phyloP scores from a whole-genome alignment of 768 basidiomycete species.

The Boletus edulis region DNA sequence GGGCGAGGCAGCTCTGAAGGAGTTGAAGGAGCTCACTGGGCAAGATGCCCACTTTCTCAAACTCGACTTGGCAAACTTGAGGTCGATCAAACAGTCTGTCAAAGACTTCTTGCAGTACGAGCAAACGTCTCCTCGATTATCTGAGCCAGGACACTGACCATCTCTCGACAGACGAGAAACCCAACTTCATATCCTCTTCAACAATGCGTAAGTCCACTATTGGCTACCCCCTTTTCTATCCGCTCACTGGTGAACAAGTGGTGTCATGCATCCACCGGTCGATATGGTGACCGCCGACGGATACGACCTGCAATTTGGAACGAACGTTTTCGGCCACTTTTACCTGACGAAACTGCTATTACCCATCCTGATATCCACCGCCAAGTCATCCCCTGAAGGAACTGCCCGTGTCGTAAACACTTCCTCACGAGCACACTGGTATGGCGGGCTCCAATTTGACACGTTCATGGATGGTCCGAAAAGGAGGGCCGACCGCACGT shows the following conservation, averaged over 20 bases:
- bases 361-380: conserved; percentile 24
- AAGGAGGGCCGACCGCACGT: conserved; percentile 24
- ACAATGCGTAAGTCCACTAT: conserved; percentile 5
- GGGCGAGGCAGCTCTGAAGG: conserved; percentile 36
- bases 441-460: conserved; percentile 32
- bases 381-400: conserved; percentile 20
- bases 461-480: conserved; percentile 38
- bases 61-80: conserved; percentile 34
- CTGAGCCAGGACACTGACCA: conserved; percentile 26
- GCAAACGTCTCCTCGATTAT: conserved; percentile 20
- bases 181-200: conserved; percentile 10
- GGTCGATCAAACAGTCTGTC: conserved; percentile 27
- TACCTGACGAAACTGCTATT: conserved; percentile 8
- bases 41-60: conserved; percentile 26
- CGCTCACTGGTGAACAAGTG: neutral
- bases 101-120: conserved; percentile 30
- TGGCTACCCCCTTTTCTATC: too few relatives aligned
- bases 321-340: conserved; percentile 10
- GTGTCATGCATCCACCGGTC: conserved; percentile 1
- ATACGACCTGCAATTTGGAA: conserved; percentile 9
- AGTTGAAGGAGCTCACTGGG: conserved; percentile 38
- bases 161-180: neutral
- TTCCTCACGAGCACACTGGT: conserved; percentile 20
- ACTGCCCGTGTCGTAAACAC: conserved; percentile 34
- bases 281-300: conserved; percentile 10